These are phyloP conservation scores for Dipodascus geniculatus DNA, from an alignment of 805 yeast genomes.

Conservation along the genomic window DNA sequence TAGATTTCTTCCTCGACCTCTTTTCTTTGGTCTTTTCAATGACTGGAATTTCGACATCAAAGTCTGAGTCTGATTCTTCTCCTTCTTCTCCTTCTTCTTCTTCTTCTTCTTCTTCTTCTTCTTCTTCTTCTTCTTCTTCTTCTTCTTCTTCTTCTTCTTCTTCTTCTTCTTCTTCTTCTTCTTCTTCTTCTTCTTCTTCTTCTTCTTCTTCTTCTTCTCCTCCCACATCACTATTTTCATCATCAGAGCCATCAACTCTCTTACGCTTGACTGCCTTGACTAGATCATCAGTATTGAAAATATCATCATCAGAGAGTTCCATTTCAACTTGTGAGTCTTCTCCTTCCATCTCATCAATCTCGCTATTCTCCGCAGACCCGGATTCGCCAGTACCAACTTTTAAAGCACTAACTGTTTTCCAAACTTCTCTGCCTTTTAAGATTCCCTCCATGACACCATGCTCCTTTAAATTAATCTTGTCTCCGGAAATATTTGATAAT, in stretches of 20 bases:
- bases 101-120: constrained; percentile 21
- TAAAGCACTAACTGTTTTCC: constrained; percentile 55
- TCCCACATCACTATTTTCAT: constrained; percentile 5
- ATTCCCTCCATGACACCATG: constrained; percentile 85
- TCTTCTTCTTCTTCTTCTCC: constrained; percentile 15
- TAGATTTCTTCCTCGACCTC: constrained; percentile 18
- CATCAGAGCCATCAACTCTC: constrained; percentile 2
- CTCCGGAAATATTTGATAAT: constrained; percentile 40
- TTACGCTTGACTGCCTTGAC: constrained; percentile 1
- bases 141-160: constrained; percentile 15
- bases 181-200: constrained; percentile 15
- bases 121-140: constrained; percentile 12
- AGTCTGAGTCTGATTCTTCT: constrained; percentile 24
- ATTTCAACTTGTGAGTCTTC: not conserved
- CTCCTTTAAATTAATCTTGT: constrained; percentile 61
- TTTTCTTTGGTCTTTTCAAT: constrained; percentile 32
- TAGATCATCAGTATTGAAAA: constrained; percentile 9
- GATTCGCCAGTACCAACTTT: constrained; percentile 22
- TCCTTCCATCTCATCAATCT: constrained; percentile 4
- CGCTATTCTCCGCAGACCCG: constrained; percentile 10
- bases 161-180: constrained; percentile 12
- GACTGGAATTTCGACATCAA: constrained; percentile 40
- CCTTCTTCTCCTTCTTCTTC: constrained; percentile 17
- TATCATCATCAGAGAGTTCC: constrained; percentile 5
- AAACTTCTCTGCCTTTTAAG: constrained; percentile 68